Base-by-base conservation (phyloP, 768 basidiomycete genomes). In the Amanita subjunquillea region DNA sequence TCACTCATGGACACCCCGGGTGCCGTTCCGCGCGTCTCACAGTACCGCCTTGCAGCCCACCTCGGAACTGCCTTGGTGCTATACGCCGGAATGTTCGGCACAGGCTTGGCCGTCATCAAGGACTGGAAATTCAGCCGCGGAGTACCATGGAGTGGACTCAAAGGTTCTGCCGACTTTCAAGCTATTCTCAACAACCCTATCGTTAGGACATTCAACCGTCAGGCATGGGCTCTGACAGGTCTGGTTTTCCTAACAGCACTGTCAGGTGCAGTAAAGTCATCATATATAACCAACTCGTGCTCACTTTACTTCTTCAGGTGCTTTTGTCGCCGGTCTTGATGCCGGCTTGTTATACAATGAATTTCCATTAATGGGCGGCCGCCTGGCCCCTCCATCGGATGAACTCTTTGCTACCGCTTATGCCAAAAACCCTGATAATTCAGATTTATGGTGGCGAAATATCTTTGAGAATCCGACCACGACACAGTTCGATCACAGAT, bases 261-360 rank as follows among this genome's bases (percentile, higher is more conserved):
- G 23, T 97, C 95, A 41, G 93, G 93, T 92, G 62, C 7, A 76
- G 54, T 50, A 49, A 48, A 6, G 23, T 6, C 55, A 36, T 44
- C 44, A 54, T 41, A 42, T 25, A 53, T 10, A 17, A 27, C 43
- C 48, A 48, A 48, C 15, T 32, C 12, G 23, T n/a, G 37, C 32
- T 1, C 15, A 20, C 36, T 42, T 29, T 25, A 2, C 25, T 20
- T 22, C 43, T 50, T 1, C 63, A 95, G 95, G 96, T 48, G 96
- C 96, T 4, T 98, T 99, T 60, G 96, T 99, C 27, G 96, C 96
- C 36, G 96, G 96, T 12, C 75, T 99, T 40, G 96, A 99, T 65
- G 96, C 96, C 1, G 96, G 96, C 12, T 69, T 99, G 50, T 65
- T 93, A n/a, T 98, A 98, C 70, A 99, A 99, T 63, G 95, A 98